Base-by-base conservation (phyloP, 805 yeast genomes). In the Torulaspora franciscae region DNA sequence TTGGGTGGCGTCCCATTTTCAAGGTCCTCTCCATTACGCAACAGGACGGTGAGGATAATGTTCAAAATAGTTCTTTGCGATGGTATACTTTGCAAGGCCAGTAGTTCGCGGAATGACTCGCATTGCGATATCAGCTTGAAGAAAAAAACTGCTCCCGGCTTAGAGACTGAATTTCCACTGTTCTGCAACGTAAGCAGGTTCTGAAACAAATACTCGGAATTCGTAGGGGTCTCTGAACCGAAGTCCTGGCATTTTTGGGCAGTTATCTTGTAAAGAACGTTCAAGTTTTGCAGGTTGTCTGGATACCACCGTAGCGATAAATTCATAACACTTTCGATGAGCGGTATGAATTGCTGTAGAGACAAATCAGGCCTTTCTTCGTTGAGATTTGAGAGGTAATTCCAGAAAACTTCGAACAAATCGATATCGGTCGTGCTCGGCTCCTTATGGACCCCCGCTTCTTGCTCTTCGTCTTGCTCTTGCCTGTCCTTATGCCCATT, bases 241-340 rank as follows among this genome's bases (percentile, higher is more conserved):
- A 49, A 65, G 61, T 73, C 69, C 52, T 72, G 48, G 62, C 66
- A 58, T 59, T 61, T 68, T 36, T 58, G 55, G 17, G 54, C 51
- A 1, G 87, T 80, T 59, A 75, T 81, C 46, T 75, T 65, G 62
- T 77, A 83, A 22, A 89, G 70, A 27, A 67, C 64, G 58, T 85
- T 81, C 44, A 89, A 69, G 61, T 85, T 79, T 4, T 70, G 74
- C 49, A 71, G 71, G 46, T 80, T 76, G 0, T 74, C 68, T 6
- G 87, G 84, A 58, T 85, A 85, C 66, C 81, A 85, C 4, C 74
- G 70, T 32, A 87, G 69, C 0, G 88, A 74, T 36, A 90, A 64
- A 49, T 75, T 76, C 41, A 83, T 72, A 26, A 86, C 71, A n/a
- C 83, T 77, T 47, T 81, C 82, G 36, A 87, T 67, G 15, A 89